These are phyloP conservation scores for Neopestalotiopsis clavispora DNA, from an alignment of 2,329 filamentous ascomycete genomes.

Conservation along the genomic window DNA sequence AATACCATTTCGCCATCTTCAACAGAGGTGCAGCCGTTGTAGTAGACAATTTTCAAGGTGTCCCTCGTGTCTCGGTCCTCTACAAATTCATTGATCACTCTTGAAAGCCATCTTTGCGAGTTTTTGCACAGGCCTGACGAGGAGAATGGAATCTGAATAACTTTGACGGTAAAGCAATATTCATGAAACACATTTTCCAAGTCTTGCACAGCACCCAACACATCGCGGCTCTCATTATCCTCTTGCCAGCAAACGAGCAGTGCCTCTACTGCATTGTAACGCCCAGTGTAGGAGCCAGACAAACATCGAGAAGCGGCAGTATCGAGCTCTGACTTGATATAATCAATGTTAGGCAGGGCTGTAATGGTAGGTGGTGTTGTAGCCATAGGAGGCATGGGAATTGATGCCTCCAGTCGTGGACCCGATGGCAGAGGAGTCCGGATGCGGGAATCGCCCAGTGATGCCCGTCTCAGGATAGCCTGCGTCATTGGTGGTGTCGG, in stretches of 20 bases:
- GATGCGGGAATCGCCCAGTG: slow-evolving; percentile 53
- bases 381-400: slow-evolving; percentile 39
- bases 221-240: slow-evolving; percentile 53
- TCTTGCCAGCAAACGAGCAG: slow-evolving; percentile 64
- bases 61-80: slow-evolving; percentile 59
- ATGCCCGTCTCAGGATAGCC: slow-evolving; percentile 38
- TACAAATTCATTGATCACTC: slow-evolving; percentile 56
- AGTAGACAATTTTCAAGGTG: slow-evolving; percentile 63
- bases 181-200: slow-evolving; percentile 55
- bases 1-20: slow-evolving; percentile 62
- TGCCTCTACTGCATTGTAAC: slow-evolving; percentile 57
- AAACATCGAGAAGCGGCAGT: slow-evolving; percentile 54
- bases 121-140: slow-evolving; percentile 49
- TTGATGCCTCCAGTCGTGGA: slow-evolving; percentile 57
- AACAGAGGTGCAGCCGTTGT: slow-evolving; percentile 59
- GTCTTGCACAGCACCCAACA: slow-evolving; percentile 49
- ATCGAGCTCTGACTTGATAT: slow-evolving; percentile 58
- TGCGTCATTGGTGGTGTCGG: slow-evolving; percentile 34
- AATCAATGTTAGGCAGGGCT: slow-evolving; percentile 53
- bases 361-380: slow-evolving; percentile 29
- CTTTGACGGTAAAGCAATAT: slow-evolving; percentile 56
- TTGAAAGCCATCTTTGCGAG: slow-evolving; percentile 59
- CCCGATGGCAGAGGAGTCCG: slow-evolving; percentile 62
- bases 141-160: slow-evolving; percentile 54
- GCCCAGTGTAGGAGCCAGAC: slow-evolving; percentile 53